Evolutionary conservation across 805 yeast genomes (phyloP), one percentile per base, ranked within the genome.

Genomic region (Lipomyces kockii): DNA sequence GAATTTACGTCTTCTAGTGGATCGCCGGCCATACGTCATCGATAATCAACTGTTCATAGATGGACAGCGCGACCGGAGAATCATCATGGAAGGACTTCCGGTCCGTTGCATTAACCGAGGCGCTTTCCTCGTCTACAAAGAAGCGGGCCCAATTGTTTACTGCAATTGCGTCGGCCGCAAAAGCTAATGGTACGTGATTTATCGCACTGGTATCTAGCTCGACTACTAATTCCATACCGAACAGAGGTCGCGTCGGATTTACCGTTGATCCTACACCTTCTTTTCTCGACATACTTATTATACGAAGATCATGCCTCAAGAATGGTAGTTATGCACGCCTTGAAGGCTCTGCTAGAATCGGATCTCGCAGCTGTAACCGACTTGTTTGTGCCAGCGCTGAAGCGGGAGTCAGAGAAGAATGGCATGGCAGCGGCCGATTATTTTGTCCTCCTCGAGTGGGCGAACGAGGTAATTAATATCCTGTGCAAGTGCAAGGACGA

Each of bases 281-380:
- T 72, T 6, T 64, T 70, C 56, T 22, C 62, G 12, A 71, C 74
- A n/a, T 69, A 60, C 39, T 46, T 72, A 17, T 63, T 65, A 14
- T 72, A 72, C 61, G 69, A 65, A 43, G 74, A 72, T 49, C 68
- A 61, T 56, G 61, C 35, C 11, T 72, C 74, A 22, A 64, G 73
- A 8, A 64, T 63, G 66, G 52, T 63, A 14, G 73, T 70, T 8
- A 25, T 67, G 12, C 25, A 60, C 3, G 20, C 72, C 1, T 35
- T 72, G 12, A 60, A 61, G 6, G 22, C 68, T 6, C 53, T 71
- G 4, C 25, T 71, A 11, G 64, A 52, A 5, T 43, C 52, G 14
- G 20, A 58, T 51, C 34, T 29, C 4, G 60, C 49, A 8, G 39
- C 32, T 17, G 53, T 65, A 12, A 20, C 60, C 4, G 46, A 43